A percentile compares a stretch with the other conserved stretches of the same genome.
Evolutionary conservation across 306 rosid species (phyloP).

Genomic region (Argentina anserina): DNA sequence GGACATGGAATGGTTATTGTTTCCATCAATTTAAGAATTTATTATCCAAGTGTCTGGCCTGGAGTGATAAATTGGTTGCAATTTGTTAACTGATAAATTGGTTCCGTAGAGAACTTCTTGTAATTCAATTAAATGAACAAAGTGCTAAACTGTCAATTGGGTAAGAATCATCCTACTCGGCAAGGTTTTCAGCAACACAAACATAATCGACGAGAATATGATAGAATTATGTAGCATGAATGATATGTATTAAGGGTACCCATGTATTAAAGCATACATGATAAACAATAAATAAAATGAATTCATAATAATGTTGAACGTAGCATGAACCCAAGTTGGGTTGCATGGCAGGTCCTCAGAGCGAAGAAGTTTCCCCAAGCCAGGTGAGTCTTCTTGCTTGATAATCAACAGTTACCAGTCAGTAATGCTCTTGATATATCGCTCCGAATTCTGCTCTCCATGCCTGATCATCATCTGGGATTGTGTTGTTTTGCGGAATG

Average conservation of each 20-base stretch:
- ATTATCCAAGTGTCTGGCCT: too few relatives aligned
- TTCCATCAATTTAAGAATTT: too few relatives aligned
- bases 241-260: not conserved
- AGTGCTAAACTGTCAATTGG: too few relatives aligned
- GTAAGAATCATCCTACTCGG: too few relatives aligned
- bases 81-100: too few relatives aligned
- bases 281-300: not conserved
- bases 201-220: not conserved
- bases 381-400: not conserved
- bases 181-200: not conserved
- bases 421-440: slow-evolving; percentile 86
- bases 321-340: slow-evolving; percentile 23
- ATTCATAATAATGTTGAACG: not conserved
- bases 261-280: not conserved
- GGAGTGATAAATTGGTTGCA: too few relatives aligned
- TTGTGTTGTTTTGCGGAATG: slow-evolving; percentile 28
- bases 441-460: slow-evolving; percentile 98
- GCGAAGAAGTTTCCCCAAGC: not conserved
- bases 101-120: too few relatives aligned
- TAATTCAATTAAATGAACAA: too few relatives aligned
- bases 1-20: too few relatives aligned
- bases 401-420: slow-evolving; percentile 4
- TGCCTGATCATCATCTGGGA: slow-evolving; percentile 72
- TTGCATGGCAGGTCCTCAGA: not conserved
- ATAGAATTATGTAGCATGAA: not conserved